A percentile compares a stretch with the other conserved stretches of the same genome.
phyloP scores from a whole-genome alignment of 805 yeast species.

The Wickerhamomyces chambardii region DNA sequence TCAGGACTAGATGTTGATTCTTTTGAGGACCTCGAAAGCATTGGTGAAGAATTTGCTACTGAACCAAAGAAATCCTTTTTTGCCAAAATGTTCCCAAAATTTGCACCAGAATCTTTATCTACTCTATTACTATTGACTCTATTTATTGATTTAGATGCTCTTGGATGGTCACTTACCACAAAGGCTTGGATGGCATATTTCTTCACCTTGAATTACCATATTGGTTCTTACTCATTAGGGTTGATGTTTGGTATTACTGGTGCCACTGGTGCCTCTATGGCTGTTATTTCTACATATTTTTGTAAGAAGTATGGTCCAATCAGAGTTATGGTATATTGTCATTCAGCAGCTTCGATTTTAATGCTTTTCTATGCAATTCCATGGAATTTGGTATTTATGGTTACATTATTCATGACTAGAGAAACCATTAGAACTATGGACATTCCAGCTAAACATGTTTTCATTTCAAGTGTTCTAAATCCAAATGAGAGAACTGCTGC shows the following conservation, averaged over 20 bases:
- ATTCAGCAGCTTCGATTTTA: constrained; percentile 32
- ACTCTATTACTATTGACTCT: constrained; percentile 25
- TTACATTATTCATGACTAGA: constrained; percentile 21
- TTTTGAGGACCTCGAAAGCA: too few species aligned
- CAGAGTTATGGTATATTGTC: constrained; percentile 34
- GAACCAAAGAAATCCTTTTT: constrained; percentile 1
- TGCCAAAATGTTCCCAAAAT: constrained; percentile 6
- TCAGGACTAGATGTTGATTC: neutral
- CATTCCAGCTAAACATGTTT: constrained; percentile 37
- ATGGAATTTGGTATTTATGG: constrained; percentile 20
- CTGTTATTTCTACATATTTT: constrained; percentile 32
- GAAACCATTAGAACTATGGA: constrained; percentile 37
- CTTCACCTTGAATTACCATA: constrained; percentile 26
- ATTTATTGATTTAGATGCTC: constrained; percentile 32
- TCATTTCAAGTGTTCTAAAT: constrained; percentile 30
- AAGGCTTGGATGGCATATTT: constrained; percentile 38
- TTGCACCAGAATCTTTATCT: constrained; percentile 11
- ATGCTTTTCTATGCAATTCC: constrained; percentile 31
- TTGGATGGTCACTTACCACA: constrained; percentile 34
- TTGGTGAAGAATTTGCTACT: neutral
- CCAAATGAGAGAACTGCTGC: constrained; percentile 33
- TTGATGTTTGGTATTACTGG: constrained; percentile 29
- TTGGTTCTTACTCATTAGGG: constrained; percentile 27
- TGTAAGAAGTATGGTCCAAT: constrained; percentile 36
- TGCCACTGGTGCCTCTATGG: constrained; percentile 27